Evolutionary conservation across 2,329 filamentous ascomycete genomes (phyloP).

Genomic region (Pyrenophora graminea): DNA sequence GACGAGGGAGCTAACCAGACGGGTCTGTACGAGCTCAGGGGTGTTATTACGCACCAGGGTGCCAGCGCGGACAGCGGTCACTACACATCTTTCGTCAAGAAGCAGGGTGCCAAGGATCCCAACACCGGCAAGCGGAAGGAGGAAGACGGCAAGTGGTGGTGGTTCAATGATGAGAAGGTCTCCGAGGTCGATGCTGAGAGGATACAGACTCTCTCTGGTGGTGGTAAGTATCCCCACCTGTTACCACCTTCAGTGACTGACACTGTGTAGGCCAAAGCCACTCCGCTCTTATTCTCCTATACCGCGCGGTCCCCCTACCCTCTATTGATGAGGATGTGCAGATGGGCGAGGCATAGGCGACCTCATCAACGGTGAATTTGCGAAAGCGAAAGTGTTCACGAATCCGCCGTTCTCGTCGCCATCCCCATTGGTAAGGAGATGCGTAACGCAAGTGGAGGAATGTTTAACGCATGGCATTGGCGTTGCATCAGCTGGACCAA

Average conservation of each 20-base stretch:
- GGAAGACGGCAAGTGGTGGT: slow-evolving; percentile 98
- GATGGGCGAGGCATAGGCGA: slow-evolving; percentile 31
- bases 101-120: slow-evolving; percentile 72
- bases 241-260: slow-evolving; percentile 18
- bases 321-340: slow-evolving; percentile 54
- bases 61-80: slow-evolving; percentile 96
- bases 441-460: slow-evolving; percentile 7
- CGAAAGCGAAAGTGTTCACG: too few relatives aligned
- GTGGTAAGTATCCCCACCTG: slow-evolving; percentile 60
- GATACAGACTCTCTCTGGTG: slow-evolving; percentile 86
- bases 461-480: slow-evolving; percentile 26
- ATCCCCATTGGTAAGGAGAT: background rate
- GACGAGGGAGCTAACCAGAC: slow-evolving; percentile 90
- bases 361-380: background rate
- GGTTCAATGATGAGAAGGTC: slow-evolving; percentile 99
- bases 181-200: slow-evolving; percentile 89
- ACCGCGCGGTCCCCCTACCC: slow-evolving; percentile 73
- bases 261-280: slow-evolving; percentile 66
- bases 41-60: slow-evolving; percentile 94
- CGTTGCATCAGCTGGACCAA: slow-evolving; percentile 37
- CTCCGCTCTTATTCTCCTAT: slow-evolving; percentile 79
- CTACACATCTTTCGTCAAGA: slow-evolving; percentile 98
- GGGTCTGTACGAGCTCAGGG: slow-evolving; percentile 91
- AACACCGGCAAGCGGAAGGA: slow-evolving; percentile 76
- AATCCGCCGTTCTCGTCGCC: background rate